Base-by-base conservation (phyloP, 2,329 filamentous ascomycete species). In the Claviceps citrina region DNA sequence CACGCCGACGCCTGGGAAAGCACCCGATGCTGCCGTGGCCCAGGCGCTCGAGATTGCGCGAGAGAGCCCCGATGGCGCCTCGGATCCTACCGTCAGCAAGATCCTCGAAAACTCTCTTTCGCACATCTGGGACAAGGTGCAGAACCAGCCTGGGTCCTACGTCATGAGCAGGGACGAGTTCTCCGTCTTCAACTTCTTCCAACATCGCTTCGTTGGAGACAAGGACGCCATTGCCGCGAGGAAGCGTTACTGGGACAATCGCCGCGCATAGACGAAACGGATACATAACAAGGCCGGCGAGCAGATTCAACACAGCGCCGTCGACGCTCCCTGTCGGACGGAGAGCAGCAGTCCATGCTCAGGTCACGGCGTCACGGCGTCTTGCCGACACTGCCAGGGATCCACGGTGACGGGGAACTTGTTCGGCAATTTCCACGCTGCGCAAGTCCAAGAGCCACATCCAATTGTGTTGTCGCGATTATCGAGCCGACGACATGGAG, bases 161-260 rank as follows among this genome's bases (percentile, higher is more conserved):
- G 60, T 91, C 47, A 76, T 93, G 65, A 76, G 67, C 26, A 67
- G 71, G 46, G 76, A 84, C 58, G 84, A 93, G 61, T 93, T 91
- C 53, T 76, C 82, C 40, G 70, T 93, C 44, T 86, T 93, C 73
- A 93, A 91, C 65, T 89, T 80, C 59, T 89, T 81, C 58, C 78
- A 82, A 46, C 61, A 71, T 46, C 72, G 79, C 8, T 85, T 81
- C 53, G 57, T 63, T 24, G 71, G 73, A 44, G 57, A 70, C 47
- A 53, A 62, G 46, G 50, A 62, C n/a, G 67, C 67, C 31, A 53
- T 61, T n/a, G 58, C 55, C 28, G 71, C 71, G 15, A 61, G 63
- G 45, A 65, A 56, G 48, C 59, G 69, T 43, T 76, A 67, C 54
- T 76, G 72, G 72, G 64, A 71, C 50, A 61, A 65, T 46, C 49